These are phyloP conservation scores for Fagus sylvatica DNA, from an alignment of 306 rosid species.

Conservation along the genomic window DNA sequence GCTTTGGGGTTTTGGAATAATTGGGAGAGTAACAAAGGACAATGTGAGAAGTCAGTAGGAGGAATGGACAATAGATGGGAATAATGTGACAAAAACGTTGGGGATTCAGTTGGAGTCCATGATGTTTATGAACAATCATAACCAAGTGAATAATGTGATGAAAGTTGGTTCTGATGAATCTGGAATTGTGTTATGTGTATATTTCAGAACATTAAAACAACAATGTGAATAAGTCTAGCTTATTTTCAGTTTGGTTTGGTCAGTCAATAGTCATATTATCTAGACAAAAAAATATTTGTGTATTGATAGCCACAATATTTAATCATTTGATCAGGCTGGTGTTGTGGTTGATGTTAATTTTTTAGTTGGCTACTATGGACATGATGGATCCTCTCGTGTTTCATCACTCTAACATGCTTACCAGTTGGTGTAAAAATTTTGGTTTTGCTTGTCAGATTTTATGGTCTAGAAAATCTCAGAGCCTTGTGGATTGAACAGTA, in stretches of 20 bases:
- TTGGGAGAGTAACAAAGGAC: too few relatives aligned
- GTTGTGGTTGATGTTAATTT: neutral
- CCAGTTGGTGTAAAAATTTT: neutral
- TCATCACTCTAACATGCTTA: neutral
- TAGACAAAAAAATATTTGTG: neutral
- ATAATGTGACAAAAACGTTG: neutral
- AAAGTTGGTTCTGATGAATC: neutral
- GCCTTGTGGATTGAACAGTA: neutral
- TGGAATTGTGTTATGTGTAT: neutral
- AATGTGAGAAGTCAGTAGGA: neutral
- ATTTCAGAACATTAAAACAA: neutral
- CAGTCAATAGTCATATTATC: neutral
- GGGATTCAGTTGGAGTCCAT: neutral
- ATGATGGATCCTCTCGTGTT: neutral
- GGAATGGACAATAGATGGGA: neutral
- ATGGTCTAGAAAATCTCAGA: neutral
- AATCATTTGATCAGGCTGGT: constrained; percentile 16
- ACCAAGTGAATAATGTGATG: neutral
- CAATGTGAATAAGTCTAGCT: neutral
- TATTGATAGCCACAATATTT: neutral
- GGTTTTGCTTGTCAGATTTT: constrained; percentile 4
- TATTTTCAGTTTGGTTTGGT: neutral
- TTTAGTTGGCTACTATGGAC: neutral
- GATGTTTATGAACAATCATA: neutral
- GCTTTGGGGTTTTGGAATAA: neutral